Conservation (phyloP, 2,329 filamentous ascomycete species). For the Drechslerella coelobrocha region DNA sequence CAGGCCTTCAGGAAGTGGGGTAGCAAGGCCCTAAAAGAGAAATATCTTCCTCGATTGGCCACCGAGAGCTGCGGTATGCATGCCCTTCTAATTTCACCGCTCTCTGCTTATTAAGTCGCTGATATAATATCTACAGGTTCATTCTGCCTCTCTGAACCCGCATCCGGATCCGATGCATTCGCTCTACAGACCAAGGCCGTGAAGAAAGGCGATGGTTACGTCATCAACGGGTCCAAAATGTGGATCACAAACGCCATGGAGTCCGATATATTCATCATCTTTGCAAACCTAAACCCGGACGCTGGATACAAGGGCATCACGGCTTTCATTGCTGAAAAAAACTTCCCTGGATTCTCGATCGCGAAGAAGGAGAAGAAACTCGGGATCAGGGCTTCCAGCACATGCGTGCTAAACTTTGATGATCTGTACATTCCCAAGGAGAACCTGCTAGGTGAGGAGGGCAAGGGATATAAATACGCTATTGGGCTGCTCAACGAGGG, state of each 20-base stretch:
- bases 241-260: constrained; percentile 99
- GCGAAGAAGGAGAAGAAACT: constrained; percentile 99
- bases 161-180: constrained; percentile 93
- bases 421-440: constrained; percentile 88
- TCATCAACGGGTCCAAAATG: constrained; percentile 93
- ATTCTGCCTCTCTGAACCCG: constrained; percentile 91
- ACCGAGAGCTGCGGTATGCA: constrained; percentile 76
- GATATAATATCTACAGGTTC: constrained; percentile 59
- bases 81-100: too few species aligned
- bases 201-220: constrained; percentile 77
- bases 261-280: constrained; percentile 94
- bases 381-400: constrained; percentile 92
- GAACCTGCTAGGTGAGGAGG: constrained; percentile 85
- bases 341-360: constrained; percentile 84
- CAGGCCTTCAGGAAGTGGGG: constrained; percentile 88
- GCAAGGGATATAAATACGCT: constrained; percentile 97
- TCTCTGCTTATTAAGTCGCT: too few species aligned
- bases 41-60: constrained; percentile 86
- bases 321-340: constrained; percentile 93
- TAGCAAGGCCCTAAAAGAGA: constrained; percentile 76
- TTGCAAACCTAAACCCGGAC: constrained; percentile 89
- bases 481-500: constrained; percentile 94
- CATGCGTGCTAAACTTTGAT: constrained; percentile 96
- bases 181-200: constrained; percentile 89
- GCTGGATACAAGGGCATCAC: constrained; percentile 97